Base-by-base conservation (phyloP, 208 protist species). In the Wallacemonas collosoma region DNA sequence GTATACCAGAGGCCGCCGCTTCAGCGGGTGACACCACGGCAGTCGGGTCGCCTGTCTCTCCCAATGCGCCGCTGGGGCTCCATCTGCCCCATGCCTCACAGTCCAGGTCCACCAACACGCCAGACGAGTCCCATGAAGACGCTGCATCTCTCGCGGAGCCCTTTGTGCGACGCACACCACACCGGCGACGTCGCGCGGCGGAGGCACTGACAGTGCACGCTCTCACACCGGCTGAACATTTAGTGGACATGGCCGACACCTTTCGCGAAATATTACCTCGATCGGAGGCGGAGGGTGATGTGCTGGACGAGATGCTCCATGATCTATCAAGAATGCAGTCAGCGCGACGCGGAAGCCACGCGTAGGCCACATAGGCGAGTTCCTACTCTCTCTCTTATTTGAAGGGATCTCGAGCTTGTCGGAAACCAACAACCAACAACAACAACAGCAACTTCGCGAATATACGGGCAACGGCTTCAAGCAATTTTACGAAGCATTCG, bases 261-360 rank as follows among this genome's bases (percentile, higher is more conserved):
- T 57, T 85, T 3, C 68, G 71, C 58, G 72, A 86, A 62, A 72
- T 80, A 57, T 48, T 82, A 69, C 68, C 72, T 67, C 77, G 74
- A 1, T 55, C 72, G 47, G 60, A 75, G 11, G 77, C 64, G 2
- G 81, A 86, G 72, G 43, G 68, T 3, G 55, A 58, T 4, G 74
- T 86, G 48, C 63, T 86, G 38, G 74, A 79, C 5, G 63, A 71
- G 12, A 82, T 86, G 81, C 73, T 83, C 17, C 63, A 38, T 9
- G 70, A 74, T 50, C 65, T 15, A 7, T 81, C 11, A 51, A 73
- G 45, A 60, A 41, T 1, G 63, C 66, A 45, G 12, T 75, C 39
- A 17, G 38, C 60, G 39, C 60, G 60, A 38, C 64, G 45, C 36
- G 43, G 48, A 11, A n/a, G 39, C 38, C 64, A 41, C 39, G 40